phyloP scores from a whole-genome alignment of 768 basidiomycete species.

The Kwoniella pini region DNA sequence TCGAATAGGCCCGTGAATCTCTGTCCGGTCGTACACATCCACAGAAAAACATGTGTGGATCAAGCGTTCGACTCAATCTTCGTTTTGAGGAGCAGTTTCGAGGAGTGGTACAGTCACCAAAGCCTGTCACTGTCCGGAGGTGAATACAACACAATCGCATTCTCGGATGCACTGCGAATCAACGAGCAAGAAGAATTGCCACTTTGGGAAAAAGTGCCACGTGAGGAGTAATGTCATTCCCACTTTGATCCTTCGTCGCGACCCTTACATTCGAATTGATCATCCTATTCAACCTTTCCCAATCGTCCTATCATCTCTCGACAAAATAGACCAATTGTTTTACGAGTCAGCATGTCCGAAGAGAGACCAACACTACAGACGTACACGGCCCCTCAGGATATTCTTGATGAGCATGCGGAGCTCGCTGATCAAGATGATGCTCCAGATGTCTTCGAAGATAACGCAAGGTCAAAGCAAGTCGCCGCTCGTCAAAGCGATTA shows the following conservation, averaged over 20 bases:
- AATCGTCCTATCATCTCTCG: too few species aligned
- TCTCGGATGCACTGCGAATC: too few species aligned
- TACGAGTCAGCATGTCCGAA: conserved; percentile 14
- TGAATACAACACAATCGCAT: too few species aligned
- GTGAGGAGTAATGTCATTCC: neutral
- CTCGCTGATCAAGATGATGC: conserved; percentile 90
- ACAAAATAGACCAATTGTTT: neutral
- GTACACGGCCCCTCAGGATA: conserved; percentile 88
- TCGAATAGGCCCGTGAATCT: too few species aligned
- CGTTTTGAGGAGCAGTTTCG: too few species aligned
- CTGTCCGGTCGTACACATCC: too few species aligned
- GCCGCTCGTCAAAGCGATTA: conserved; percentile 92
- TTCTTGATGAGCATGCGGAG: conserved; percentile 89
- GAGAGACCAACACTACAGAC: conserved; percentile 64
- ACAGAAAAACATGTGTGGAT: too few species aligned
- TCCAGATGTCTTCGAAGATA: conserved; percentile 66
- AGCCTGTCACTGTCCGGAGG: too few species aligned
- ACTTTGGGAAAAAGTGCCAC: neutral
- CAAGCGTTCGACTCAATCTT: too few species aligned
- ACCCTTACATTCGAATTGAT: neutral
- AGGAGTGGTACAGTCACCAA: too few species aligned
- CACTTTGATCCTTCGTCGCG: neutral
- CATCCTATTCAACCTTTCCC: too few species aligned
- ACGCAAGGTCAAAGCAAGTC: conserved; percentile 88
- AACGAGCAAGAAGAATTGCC: neutral